These are phyloP conservation scores for Claviceps digitariae DNA, from an alignment of 2,329 filamentous ascomycete genomes.

Conservation along the genomic window DNA sequence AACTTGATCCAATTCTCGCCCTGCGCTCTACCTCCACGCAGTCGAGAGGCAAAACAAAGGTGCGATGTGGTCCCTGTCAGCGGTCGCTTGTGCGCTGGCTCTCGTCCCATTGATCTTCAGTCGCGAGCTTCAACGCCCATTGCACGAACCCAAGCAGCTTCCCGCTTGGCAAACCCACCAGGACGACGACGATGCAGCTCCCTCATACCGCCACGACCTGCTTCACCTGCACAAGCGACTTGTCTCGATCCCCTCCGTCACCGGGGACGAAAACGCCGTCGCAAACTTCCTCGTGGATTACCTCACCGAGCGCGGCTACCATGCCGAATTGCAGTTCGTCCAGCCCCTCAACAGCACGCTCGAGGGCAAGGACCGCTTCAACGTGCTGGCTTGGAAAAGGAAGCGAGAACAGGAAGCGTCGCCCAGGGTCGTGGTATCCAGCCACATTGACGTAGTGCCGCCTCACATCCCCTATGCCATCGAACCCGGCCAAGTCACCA, in stretches of 20 bases:
- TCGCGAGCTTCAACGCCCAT: constrained; percentile 4
- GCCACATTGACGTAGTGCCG: constrained; percentile 71
- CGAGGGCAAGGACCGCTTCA: constrained; percentile 36
- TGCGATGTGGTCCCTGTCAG: constrained; percentile 1
- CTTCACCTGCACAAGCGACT: constrained; percentile 63
- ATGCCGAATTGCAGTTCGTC: constrained; percentile 28
- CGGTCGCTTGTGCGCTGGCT: constrained; percentile 2
- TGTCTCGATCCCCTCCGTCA: constrained; percentile 60
- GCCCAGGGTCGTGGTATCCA: constrained; percentile 53
- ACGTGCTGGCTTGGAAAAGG: constrained; percentile 58
- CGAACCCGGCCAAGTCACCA: constrained; percentile 28
- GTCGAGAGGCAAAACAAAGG: no score
- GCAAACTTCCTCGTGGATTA: constrained; percentile 56
- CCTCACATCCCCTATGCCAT: constrained; percentile 58
- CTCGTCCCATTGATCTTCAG: constrained; percentile 6
- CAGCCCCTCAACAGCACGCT: constrained; percentile 18
- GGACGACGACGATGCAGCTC: constrained; percentile 11
- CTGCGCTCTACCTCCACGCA: no score
- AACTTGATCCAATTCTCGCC: no score
- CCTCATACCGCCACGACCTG: constrained; percentile 34
- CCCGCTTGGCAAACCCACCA: not conserved
- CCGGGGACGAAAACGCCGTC: constrained; percentile 52
- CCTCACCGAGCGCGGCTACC: constrained; percentile 37
- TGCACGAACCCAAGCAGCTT: not conserved
- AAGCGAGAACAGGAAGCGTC: constrained; percentile 26